Base-by-base conservation (phyloP, 179 eudicot species). In the Amaranthus tricolor region DNA sequence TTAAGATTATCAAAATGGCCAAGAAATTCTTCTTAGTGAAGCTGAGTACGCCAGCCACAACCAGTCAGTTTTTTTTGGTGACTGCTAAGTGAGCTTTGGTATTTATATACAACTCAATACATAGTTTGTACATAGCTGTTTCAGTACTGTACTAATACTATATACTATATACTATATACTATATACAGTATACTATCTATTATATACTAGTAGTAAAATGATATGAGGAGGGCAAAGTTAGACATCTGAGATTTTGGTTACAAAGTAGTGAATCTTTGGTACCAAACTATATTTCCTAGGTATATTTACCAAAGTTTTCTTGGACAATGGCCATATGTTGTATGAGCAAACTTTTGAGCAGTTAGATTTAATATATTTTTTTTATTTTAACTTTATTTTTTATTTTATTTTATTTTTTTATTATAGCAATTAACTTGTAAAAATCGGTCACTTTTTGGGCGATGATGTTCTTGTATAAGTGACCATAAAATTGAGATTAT, bases 1-100 rank as follows among this genome's bases (percentile, higher is more conserved):
- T 57, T 48, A 58, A 80, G 82, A 21, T 68, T 94, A 20, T 85
- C 93, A 8, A 85, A 62, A 79, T 86, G 88, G 89, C 74, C 73
- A 49, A 76, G 81, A 43, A 82, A 24, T 60, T 81, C 80, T 40
- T 21, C 70, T 31, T 31, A 31, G 49, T 20, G 31, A 50, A 70
- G 69, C 40, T 44, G 62, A 71, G 19, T 43, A 5, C 68, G 74
- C 70, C 68, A 68, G 43, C 51, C 82, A 61, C 83, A 74, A 74
- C 74, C 69, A 74, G 68, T 50, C 40, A 31, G 62, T 14, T 52
- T 74, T 83, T 80, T 77, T 79, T 70, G 20, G 64, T 44, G 78
- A 60, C 79, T 70, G 81, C 78, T 76, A 54, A 80, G 83, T 74
- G 76, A 77, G 71, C 47, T 79, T 74, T 65, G 78, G 70, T 50